phyloP scores from a whole-genome alignment of 1,284 basidiomycete species.

The Malassezia cuniculi region DNA sequence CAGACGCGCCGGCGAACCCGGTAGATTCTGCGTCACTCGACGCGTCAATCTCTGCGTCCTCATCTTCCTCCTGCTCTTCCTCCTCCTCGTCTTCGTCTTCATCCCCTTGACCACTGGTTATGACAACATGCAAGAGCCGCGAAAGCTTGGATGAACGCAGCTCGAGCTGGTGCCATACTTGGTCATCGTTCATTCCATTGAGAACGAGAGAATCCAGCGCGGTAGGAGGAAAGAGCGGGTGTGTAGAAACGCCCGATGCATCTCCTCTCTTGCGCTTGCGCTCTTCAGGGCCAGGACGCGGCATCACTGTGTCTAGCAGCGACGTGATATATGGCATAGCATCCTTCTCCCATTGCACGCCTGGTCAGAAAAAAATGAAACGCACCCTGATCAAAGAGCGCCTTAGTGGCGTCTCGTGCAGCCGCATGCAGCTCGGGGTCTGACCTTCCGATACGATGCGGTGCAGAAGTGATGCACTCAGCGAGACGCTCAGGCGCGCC shows the following conservation, averaged over 20 bases:
- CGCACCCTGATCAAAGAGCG: slow-evolving; percentile 13
- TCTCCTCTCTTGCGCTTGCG: slow-evolving; percentile 25
- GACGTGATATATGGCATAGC: slow-evolving; percentile 11
- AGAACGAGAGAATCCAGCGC: slow-evolving; percentile 63
- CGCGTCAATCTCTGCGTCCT: slow-evolving; percentile 25
- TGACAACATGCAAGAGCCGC: slow-evolving; percentile 42
- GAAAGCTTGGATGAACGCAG: slow-evolving; percentile 25
- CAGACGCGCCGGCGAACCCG: slow-evolving; percentile 37
- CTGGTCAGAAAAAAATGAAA: not conserved
- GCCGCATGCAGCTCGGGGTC: not conserved
- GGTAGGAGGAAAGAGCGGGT: slow-evolving; percentile 54
- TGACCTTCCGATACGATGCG: slow-evolving; percentile 5
- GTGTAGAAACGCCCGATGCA: slow-evolving; percentile 26
- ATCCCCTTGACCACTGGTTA: slow-evolving; percentile 15
- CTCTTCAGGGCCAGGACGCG: not conserved
- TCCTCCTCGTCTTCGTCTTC: slow-evolving; percentile 36
- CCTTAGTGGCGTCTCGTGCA: slow-evolving; percentile 7
- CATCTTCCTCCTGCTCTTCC: slow-evolving; percentile 24
- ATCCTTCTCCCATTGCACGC: slow-evolving; percentile 2
- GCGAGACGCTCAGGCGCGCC: too few species aligned
- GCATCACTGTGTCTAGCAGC: slow-evolving; percentile 7
- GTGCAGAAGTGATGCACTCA: too few species aligned
- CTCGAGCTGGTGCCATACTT: slow-evolving; percentile 66
- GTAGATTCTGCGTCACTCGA: slow-evolving; percentile 9
- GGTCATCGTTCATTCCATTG: slow-evolving; percentile 72